Evolutionary conservation across 139 green algal genomes (phyloP).

Genomic region (Chlamydomonas asymmetrica): DNA sequence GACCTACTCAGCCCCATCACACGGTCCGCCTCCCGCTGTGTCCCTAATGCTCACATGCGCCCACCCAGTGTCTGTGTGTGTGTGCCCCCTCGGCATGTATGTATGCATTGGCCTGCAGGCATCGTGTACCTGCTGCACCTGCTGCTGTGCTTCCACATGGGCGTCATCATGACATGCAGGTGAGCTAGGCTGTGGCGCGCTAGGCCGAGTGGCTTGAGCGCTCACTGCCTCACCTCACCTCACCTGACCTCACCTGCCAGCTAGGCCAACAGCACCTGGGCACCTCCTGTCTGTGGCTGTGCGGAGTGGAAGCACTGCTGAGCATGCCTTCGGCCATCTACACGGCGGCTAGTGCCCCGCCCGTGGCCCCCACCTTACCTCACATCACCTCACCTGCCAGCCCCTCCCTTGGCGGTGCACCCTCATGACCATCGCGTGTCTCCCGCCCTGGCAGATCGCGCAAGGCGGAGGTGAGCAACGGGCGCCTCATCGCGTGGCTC

Average conservation of each 20-base stretch:
- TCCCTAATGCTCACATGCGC: background rate
- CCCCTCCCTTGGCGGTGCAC: background rate
- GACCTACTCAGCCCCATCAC: background rate
- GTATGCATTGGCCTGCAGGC: too few relatives aligned
- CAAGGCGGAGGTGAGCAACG: background rate
- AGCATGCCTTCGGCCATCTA: background rate
- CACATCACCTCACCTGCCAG: background rate
- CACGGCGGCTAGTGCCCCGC: background rate
- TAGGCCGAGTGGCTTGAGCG: conserved; percentile 10
- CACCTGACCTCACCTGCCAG: background rate
- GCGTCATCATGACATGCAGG: background rate
- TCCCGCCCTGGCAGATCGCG: background rate
- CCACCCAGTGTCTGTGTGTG: too few relatives aligned
- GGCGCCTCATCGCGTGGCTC: background rate
- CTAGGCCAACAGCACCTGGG: background rate
- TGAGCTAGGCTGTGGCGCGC: background rate
- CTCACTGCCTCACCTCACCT: background rate
- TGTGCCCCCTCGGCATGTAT: too few relatives aligned
- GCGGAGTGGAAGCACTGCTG: too few relatives aligned
- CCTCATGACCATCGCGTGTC: background rate
- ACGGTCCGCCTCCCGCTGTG: background rate
- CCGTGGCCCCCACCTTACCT: background rate
- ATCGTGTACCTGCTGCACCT: conserved; percentile 13
- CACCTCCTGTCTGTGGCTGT: too few relatives aligned
- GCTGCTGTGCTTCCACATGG: conserved; percentile 14